Base-by-base conservation (phyloP, 768 basidiomycete genomes). In the Pisolithus marmoratus region DNA sequence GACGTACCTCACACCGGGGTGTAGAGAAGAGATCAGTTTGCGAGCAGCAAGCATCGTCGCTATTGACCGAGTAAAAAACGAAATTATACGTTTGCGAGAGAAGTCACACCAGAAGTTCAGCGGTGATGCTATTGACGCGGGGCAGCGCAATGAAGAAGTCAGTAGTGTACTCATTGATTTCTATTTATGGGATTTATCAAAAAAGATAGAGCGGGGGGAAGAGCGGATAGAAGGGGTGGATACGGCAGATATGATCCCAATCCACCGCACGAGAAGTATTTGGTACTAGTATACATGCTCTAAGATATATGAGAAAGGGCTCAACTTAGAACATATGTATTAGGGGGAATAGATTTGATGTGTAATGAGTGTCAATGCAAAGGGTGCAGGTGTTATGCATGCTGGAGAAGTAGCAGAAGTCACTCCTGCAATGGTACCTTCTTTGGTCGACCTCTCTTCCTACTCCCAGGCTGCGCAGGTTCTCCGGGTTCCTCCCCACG, bases 91-190 rank as follows among this genome's bases (percentile, higher is more conserved):
- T 17, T 47, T 73, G 31, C 50, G 56, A 26, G 63, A 58, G 2
- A 57, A 58, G n/a, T 34, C 12, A 12, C 34, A 15, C 12, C 14
- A 34, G 34, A 14, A 15, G 12, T 34, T 14, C 34, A 14, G 12
- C 14, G 70, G 69, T 20, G 58, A 59, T 15, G 65, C 59, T 20
- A 23, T 23, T 24, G 37, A 9, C 24, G 27, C n/a, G 0, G 70
- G 72, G 56, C 58, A 44, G 46, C 59, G 11, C 58, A 55, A 29
- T 53, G 50, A 60, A 54, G 45, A 65, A 48, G 38, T 90, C 37
- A 86, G 80, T 63, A 90, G 87, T 56, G 91, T 93, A 42, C 60
- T 95, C 54, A 87, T 92, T 47, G 93, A 96, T 63, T 92, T 96
- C 62, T 94, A 88, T 70, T 68, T 94, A 11, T 95, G 91, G 90